phyloP scores from a whole-genome alignment of 2,329 filamentous ascomycete species.

The Anthostomella pinea region DNA sequence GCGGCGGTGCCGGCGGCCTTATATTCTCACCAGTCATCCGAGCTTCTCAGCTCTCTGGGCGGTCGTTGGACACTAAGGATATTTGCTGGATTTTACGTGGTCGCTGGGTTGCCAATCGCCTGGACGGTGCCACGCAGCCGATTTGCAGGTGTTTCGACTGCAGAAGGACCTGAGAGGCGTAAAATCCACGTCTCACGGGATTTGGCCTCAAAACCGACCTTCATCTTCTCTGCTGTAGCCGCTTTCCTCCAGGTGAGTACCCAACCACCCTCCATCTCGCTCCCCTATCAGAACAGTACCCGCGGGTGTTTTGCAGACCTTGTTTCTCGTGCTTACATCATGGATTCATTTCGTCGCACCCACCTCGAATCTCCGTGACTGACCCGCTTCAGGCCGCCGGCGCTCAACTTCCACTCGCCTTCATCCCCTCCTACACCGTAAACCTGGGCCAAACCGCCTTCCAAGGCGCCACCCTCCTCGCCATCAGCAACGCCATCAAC shows the following conservation, averaged over 20 bases:
- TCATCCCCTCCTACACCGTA: slow-evolving; percentile 46
- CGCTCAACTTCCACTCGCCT: slow-evolving; percentile 45
- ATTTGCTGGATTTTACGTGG: slow-evolving; percentile 36
- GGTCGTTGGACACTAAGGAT: slow-evolving; percentile 43
- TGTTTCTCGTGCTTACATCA: no score
- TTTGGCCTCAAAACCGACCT: slow-evolving; percentile 37
- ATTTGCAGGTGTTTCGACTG: slow-evolving; percentile 27
- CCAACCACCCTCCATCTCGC: slow-evolving; percentile 11
- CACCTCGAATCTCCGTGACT: no score
- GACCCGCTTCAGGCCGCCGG: slow-evolving; percentile 38
- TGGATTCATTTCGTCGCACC: no score
- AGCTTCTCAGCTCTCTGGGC: slow-evolving; percentile 40
- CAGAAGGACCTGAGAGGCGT: slow-evolving; percentile 23
- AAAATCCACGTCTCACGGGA: slow-evolving; percentile 38
- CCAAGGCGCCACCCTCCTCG: slow-evolving; percentile 42
- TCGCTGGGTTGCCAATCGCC: slow-evolving; percentile 38
- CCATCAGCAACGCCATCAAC: slow-evolving; percentile 45
- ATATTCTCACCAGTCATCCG: slow-evolving; percentile 39
- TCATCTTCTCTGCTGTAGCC: slow-evolving; percentile 40
- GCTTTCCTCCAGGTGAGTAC: slow-evolving; percentile 35
- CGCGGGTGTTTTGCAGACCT: not conserved
- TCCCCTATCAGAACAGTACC: not conserved
- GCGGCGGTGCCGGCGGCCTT: slow-evolving; percentile 42
- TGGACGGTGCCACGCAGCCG: slow-evolving; percentile 38
- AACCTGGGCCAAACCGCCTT: slow-evolving; percentile 39